Evolutionary conservation across 2,329 filamentous ascomycete species (phyloP), one percentile per base, ranked within the genome.

Genomic region (Daldinia sp.): DNA sequence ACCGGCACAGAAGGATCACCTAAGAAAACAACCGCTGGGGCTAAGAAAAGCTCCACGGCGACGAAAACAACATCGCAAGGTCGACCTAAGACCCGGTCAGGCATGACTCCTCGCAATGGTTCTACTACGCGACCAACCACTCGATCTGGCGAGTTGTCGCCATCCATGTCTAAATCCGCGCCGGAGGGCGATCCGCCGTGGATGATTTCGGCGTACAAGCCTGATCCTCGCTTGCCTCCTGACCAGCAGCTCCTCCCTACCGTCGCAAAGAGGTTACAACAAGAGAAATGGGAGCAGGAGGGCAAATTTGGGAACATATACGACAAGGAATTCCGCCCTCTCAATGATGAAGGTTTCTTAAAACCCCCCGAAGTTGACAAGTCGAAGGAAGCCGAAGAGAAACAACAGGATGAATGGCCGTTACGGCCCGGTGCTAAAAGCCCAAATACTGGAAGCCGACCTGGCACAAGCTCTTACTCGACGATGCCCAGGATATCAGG

Each of bases 221-320:
- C 95, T 0, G 95, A 99, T 74, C 95, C 95, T 27, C 90, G 93
- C 63, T 82, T 99, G 30, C 95, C 95, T 4, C 95, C 93, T 0
- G 95, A 99, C 65, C 92, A 99, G 77, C 95, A 99, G 75, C 88
- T 99, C 54, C 87, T 99, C 9, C 95, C 95, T 0, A 98, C 95
- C 0, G 93, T 98, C 66, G 95, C 95, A 10, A 93, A 90, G 72
- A 86, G 92, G 58, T 84, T 98, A 77, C 92, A 95, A 76, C 94
- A 97, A 79, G 93, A 97, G 77, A 92, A 94, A 76, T 97, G 93
- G 94, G 93, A 96, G 77, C 91, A 89, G 70, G 92, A 97, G 76
- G 94, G 94, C 66, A 93, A 92, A 68, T 91, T 92, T 66, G 93
- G 93, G 3, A 92, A 87, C 61, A 84, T 90, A 23, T 97, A 97